Evolutionary conservation across 2,329 filamentous ascomycete genomes (phyloP), one percentile per base, ranked within the genome.

Genomic region (Clarireedia paspali): DNA sequence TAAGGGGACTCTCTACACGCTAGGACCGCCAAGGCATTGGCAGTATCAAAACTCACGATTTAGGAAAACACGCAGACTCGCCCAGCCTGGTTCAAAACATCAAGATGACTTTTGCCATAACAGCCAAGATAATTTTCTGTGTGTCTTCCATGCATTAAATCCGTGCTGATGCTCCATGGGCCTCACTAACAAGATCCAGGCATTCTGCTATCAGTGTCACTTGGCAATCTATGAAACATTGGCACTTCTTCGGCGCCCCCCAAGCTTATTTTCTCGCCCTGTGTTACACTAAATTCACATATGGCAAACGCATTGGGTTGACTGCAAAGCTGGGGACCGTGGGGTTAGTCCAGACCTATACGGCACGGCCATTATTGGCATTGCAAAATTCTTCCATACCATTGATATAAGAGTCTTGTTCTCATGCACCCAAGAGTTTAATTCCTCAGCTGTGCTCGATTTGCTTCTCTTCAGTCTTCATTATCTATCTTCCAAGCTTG

Each of bases 391-490:
- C 12, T n/a, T 23, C 5, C 27, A 30, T 47, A 15, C 38, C 36
- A 30, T 47, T 53, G 51, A 53, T 53, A 53, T 53, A 53, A 53
- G 51, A 17, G 27, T 53, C 51, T 53, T 53, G 44, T 53, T 30
- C 51, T 53, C 51, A 53, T 53, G 51, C 51, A 53, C 30, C 51
- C 51, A 53, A 53, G 42, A 47, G 30, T 48, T 40, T 53, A 20
- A 40, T 47, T 53, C 50, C 51, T 48, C 51, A 53, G 51, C 51
- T 47, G 51, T 39, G 44, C 51, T 53, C 51, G 40, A 30, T 53
- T 46, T 27, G 23, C 44, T 48, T 48, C 23, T 53, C 45, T 27
- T 47, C 34, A 24, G 36, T 53, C 30, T 47, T 40, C n/a, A 47
- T 48, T 48, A 40, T 39, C 38, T 34, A 47, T 14, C 9, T 39